Base-by-base conservation (phyloP, 2,329 filamentous ascomycete genomes). In the Trichoderma simmonsii region DNA sequence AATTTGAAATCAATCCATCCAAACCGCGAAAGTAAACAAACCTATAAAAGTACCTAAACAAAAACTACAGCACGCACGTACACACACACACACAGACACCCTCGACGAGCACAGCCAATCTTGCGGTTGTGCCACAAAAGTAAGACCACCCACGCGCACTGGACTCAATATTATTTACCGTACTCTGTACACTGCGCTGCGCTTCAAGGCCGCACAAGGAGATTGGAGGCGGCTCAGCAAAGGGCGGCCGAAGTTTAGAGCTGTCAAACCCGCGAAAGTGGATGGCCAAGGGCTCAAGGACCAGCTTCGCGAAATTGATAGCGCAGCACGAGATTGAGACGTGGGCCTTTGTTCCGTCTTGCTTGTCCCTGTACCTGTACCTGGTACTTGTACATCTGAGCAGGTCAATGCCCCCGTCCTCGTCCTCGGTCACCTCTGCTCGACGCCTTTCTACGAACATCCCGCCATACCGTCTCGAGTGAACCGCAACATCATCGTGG, bases 281-380 rank as follows among this genome's bases (percentile, higher is more conserved):
- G 32, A 57, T 9, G 60, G 61, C 51, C 62, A 65, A 66, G 43
- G 61, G 32, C 61, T 56, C 54, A 61, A 60, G 54, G 69, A 21
- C 32, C 76, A 77, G 61, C 61, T 64, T 64, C 15, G 62, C 39
- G 74, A 79, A 76, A 78, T 78, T 79, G 77, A 75, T 72, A 28
- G 62, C 21, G 57, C 66, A 26, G 66, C 66, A 48, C 48, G 75
- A 76, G 75, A 73, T 75, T 54, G 51, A 73, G 43, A 51, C 43
- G 66, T 70, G 71, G 71, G 70, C 48, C 48, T 54, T 54, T 54
- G 48, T 54, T 54, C n/a, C 48, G 48, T 21, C 7, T 32, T n/a
- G 14, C 48, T 30, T 36, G 36, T 43, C 9, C 39, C 39, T n/a
- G 64, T 43, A 26, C 48, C 48, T 7, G 43, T 39, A 26, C 43